A percentile compares a stretch with the other conserved stretches of the same genome.
phyloP scores from a whole-genome alignment of 1,284 basidiomycete species.

The Meira miltonrushii region DNA sequence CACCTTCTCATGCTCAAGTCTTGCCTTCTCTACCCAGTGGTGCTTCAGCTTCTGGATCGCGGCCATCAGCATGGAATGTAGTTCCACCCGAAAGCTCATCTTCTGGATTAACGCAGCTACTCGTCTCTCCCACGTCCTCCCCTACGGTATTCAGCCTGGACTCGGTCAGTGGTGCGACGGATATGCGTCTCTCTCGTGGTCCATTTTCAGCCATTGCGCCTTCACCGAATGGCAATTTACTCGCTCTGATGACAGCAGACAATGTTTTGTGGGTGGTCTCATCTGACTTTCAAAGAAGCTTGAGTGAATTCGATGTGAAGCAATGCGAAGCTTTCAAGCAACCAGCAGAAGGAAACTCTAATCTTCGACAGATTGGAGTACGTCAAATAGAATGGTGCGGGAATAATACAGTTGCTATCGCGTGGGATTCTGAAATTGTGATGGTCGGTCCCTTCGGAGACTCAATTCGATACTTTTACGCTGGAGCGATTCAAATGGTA shows the following conservation, averaged over 20 bases:
- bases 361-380: conserved; percentile 34
- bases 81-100: background rate
- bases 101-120: conserved; percentile 9
- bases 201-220: conserved; percentile 81
- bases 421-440: conserved; percentile 72
- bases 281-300: conserved; percentile 78
- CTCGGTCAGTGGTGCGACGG: conserved; percentile 22
- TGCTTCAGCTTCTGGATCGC: conserved; percentile 1
- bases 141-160: conserved; percentile 24
- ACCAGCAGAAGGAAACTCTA: background rate
- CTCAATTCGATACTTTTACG: conserved; percentile 72
- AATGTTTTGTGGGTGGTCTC: conserved; percentile 85
- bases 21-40: background rate
- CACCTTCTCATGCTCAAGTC: conserved; percentile 5
- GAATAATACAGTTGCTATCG: conserved; percentile 84
- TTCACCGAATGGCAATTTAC: conserved; percentile 86
- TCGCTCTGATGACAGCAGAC: conserved; percentile 72
- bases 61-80: conserved; percentile 13
- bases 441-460: conserved; percentile 90
- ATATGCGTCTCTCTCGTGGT: conserved; percentile 68
- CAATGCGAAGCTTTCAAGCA: conserved; percentile 26
- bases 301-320: conserved; percentile 68
- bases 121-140: conserved; percentile 5
- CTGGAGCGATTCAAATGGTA: conserved; percentile 69
- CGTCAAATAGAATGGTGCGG: conserved; percentile 79